Percentiles rank a stretch among this genome's conserved stretches.
phyloP scores from a whole-genome alignment of 768 basidiomycete genomes.

The Mrakia blollopis region DNA sequence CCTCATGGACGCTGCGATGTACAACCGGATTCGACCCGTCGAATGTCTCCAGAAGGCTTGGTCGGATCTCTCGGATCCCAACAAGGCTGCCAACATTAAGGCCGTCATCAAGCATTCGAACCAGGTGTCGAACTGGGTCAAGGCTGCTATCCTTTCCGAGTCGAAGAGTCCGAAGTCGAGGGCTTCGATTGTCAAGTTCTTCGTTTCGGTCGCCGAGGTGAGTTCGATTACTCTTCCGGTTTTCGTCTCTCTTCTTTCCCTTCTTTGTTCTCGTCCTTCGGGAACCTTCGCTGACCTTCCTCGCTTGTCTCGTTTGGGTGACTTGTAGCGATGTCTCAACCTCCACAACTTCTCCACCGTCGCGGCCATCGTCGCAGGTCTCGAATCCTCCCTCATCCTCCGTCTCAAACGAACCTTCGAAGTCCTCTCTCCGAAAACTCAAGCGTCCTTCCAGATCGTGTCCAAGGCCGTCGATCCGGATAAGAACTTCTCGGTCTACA shows the following conservation, averaged over 20 bases:
- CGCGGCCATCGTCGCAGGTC: slow-evolving; percentile 89
- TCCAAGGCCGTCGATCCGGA: slow-evolving; percentile 88
- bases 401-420: slow-evolving; percentile 93
- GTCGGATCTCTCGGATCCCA: slow-evolving; percentile 52
- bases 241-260: neutral
- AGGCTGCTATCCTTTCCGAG: slow-evolving; percentile 67
- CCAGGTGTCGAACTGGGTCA: slow-evolving; percentile 91
- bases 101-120: slow-evolving; percentile 83
- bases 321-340: slow-evolving; percentile 68
- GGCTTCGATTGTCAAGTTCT: slow-evolving; percentile 75
- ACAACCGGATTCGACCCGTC: slow-evolving; percentile 78
- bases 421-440: slow-evolving; percentile 67
- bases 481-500: slow-evolving; percentile 91
- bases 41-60: slow-evolving; percentile 76
- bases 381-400: slow-evolving; percentile 88
- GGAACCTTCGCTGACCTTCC: neutral
- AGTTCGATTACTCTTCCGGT: slow-evolving; percentile 42
- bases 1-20: slow-evolving; percentile 78
- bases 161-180: slow-evolving; percentile 74
- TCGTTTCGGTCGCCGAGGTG: slow-evolving; percentile 87
- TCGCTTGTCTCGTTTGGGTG: neutral
- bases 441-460: slow-evolving; percentile 68
- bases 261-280: neutral
- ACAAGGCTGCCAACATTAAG: slow-evolving; percentile 63
- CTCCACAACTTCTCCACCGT: slow-evolving; percentile 96